Evolutionary conservation across 352 stramenopile genomes (phyloP).

Genomic region (Peronosclerospora sorghi): DNA sequence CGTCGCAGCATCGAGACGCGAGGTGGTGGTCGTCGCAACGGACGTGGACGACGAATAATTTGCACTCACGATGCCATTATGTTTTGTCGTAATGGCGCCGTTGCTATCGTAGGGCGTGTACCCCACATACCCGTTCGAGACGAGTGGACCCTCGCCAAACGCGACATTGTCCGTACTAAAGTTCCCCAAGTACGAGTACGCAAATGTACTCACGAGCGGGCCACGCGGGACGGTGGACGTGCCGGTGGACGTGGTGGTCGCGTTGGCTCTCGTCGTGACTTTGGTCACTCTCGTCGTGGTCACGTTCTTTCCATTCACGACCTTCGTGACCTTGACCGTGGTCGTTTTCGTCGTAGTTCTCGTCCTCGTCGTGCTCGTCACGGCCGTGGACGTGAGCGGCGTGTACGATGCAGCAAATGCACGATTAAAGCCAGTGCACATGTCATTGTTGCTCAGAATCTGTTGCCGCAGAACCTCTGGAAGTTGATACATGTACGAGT

Average conservation of each 20-base stretch:
- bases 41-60: constrained; percentile 26
- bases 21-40: constrained; percentile 12
- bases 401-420: constrained; percentile 32
- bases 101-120: constrained; percentile 32
- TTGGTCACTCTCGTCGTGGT: constrained; percentile 43
- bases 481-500: constrained; percentile 65
- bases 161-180: constrained; percentile 22
- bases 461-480: constrained; percentile 46
- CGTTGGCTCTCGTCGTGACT: constrained; percentile 23
- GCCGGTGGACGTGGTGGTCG: constrained; percentile 17
- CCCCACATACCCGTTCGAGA: constrained; percentile 40
- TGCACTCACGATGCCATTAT: constrained; percentile 34
- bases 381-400: constrained; percentile 22
- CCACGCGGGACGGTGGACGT: constrained; percentile 19
- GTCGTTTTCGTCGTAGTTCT: constrained; percentile 36
- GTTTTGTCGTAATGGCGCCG: constrained; percentile 38
- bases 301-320: constrained; percentile 42
- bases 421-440: constrained; percentile 46
- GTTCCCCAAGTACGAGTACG: constrained; percentile 40
- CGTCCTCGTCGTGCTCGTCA: constrained; percentile 30
- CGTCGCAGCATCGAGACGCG: constrained; percentile 14
- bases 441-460: constrained; percentile 50
- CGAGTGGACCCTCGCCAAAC: constrained; percentile 23
- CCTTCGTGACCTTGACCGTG: constrained; percentile 30
- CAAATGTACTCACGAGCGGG: constrained; percentile 26